Percentiles rank a stretch among this genome's conserved stretches.
Evolutionary conservation across 2,329 filamentous ascomycete genomes (phyloP).

Genomic region (Pezizomycotina sp.): DNA sequence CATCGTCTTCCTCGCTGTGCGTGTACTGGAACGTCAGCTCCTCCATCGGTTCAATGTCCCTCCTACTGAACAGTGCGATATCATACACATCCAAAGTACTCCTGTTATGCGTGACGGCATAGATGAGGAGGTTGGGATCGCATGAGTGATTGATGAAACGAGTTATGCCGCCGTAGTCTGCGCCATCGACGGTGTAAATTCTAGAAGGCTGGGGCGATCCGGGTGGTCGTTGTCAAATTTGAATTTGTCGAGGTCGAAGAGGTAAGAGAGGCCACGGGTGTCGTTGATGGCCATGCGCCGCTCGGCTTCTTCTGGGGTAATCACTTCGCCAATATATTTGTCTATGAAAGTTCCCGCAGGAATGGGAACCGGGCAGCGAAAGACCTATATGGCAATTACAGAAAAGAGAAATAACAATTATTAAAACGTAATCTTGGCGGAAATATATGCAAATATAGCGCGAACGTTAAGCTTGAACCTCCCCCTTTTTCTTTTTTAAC

Average conservation of each 20-base stretch:
- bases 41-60: conserved; percentile 46
- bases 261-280: conserved; percentile 56
- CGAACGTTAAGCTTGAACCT: conserved; percentile 1
- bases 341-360: conserved; percentile 63
- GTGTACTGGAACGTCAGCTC: conserved; percentile 72
- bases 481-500: conserved; percentile 25
- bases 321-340: conserved; percentile 57
- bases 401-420: background rate
- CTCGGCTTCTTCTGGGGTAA: conserved; percentile 47
- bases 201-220: background rate
- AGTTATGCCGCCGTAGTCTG: conserved; percentile 61
- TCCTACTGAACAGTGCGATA: conserved; percentile 56
- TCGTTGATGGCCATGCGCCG: conserved; percentile 42
- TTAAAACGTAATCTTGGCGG: background rate
- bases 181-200: conserved; percentile 42
- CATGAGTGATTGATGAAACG: conserved; percentile 75
- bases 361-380: conserved; percentile 48
- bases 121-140: conserved; percentile 62
- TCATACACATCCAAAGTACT: conserved; percentile 60
- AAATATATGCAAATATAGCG: background rate
- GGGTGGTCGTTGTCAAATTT: conserved; percentile 31
- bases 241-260: conserved; percentile 73
- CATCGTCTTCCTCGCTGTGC: conserved; percentile 40
- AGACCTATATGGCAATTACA: conserved; percentile 32
- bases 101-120: conserved; percentile 62